These are phyloP conservation scores for Colletotrichum eremochloae DNA, from an alignment of 2,329 filamentous ascomycete species.

Conservation along the genomic window DNA sequence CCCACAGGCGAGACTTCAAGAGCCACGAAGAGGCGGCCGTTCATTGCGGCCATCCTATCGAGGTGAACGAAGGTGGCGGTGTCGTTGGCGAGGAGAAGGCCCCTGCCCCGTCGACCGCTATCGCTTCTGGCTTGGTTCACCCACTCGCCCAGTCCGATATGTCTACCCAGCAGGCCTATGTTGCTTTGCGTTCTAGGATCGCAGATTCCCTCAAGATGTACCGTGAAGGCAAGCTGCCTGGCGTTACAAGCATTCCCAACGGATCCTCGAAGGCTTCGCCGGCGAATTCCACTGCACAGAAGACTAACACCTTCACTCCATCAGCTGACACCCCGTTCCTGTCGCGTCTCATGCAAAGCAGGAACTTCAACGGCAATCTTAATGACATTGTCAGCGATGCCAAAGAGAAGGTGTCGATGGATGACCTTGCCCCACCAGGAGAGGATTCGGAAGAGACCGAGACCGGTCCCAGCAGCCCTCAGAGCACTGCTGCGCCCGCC, in stretches of 20 bases:
- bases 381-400: slow-evolving; percentile 70
- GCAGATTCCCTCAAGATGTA: slow-evolving; percentile 66
- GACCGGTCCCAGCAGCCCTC: slow-evolving; percentile 46
- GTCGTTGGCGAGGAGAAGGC: slow-evolving; percentile 50
- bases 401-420: slow-evolving; percentile 65
- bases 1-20: slow-evolving; percentile 92
- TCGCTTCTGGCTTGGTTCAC: slow-evolving; percentile 69
- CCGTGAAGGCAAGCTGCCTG: slow-evolving; percentile 64
- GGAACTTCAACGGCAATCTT: slow-evolving; percentile 73
- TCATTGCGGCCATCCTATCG: slow-evolving; percentile 86
- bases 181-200: slow-evolving; percentile 66
- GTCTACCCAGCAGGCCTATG: slow-evolving; percentile 65
- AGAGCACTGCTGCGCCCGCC: slow-evolving; percentile 50
- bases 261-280: slow-evolving; percentile 45
- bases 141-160: slow-evolving; percentile 71
- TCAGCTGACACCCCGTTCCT: slow-evolving; percentile 75
- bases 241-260: slow-evolving; percentile 60
- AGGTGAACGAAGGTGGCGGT: slow-evolving; percentile 71
- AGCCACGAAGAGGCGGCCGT: slow-evolving; percentile 95
- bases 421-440: slow-evolving; percentile 63
- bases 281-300: slow-evolving; percentile 47
- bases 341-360: slow-evolving; percentile 73
- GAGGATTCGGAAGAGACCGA: slow-evolving; percentile 69
- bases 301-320: slow-evolving; percentile 58
- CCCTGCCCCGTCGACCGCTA: slow-evolving; percentile 38